Evolutionary conservation across 768 basidiomycete genomes (phyloP).

Genomic region (Collybia sp.): DNA sequence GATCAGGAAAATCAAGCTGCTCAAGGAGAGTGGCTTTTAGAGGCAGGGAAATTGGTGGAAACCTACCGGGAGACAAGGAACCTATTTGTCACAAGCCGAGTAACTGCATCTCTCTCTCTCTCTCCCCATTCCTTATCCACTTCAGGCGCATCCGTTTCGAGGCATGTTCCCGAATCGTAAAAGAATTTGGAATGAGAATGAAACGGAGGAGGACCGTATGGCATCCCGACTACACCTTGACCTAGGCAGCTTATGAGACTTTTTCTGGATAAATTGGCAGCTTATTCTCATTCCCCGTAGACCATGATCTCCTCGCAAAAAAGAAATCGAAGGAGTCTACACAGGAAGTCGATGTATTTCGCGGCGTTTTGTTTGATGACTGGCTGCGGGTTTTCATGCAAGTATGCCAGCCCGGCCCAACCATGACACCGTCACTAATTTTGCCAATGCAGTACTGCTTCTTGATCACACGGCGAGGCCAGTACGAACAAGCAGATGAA

Average conservation of each 20-base stretch:
- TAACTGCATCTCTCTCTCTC: slow-evolving; percentile 20
- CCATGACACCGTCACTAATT: background rate
- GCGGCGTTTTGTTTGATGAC: slow-evolving; percentile 76
- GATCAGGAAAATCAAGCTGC: slow-evolving; percentile 49
- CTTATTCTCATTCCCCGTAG: slow-evolving; percentile 29
- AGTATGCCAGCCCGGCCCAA: slow-evolving; percentile 36
- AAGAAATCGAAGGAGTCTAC: slow-evolving; percentile 34
- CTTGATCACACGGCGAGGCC: slow-evolving; percentile 55
- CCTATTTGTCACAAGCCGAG: slow-evolving; percentile 76
- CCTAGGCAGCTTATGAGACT: slow-evolving; percentile 42
- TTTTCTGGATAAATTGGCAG: too few species aligned
- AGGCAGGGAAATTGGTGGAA: slow-evolving; percentile 85
- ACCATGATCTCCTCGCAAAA: slow-evolving; percentile 50
- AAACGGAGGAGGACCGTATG: slow-evolving; percentile 59
- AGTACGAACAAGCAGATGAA: slow-evolving; percentile 67
- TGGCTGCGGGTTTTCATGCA: slow-evolving; percentile 88
- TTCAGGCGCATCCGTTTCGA: slow-evolving; percentile 50
- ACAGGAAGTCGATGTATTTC: slow-evolving; percentile 61
- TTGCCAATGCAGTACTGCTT: slow-evolving; percentile 61
- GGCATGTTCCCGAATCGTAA: slow-evolving; percentile 61
- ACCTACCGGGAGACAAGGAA: slow-evolving; percentile 84
- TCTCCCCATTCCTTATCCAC: slow-evolving; percentile 1
- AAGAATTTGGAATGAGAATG: slow-evolving; percentile 28
- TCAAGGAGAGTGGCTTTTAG: slow-evolving; percentile 71
- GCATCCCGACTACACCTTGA: slow-evolving; percentile 73